Percentiles rank a stretch among this genome's conserved stretches.
Evolutionary conservation across 257 asterid genomes (phyloP).

Genomic region (Gynochthodes officinalis): DNA sequence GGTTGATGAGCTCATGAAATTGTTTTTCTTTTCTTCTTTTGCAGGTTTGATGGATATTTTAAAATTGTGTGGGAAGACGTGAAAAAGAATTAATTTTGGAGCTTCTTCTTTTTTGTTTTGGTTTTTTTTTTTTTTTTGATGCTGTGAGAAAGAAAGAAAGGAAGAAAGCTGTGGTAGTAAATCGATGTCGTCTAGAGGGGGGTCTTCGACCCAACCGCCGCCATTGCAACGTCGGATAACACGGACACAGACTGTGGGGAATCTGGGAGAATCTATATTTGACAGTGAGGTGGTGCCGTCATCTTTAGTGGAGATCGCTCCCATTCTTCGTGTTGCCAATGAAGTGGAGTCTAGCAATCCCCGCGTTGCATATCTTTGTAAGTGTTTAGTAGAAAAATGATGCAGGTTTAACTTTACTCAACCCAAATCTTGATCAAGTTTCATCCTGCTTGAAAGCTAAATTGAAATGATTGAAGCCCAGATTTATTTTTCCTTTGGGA

Average conservation of each 20-base stretch:
- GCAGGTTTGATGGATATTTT: constrained; percentile 3
- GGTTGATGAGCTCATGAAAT: constrained; percentile 3
- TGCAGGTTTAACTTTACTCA: neutral
- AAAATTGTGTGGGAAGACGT: neutral
- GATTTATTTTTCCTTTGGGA: too few relatives aligned
- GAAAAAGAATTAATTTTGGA: constrained; percentile 3
- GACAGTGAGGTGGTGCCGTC: constrained; percentile 99
- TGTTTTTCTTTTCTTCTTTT: neutral
- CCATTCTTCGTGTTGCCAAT: constrained; percentile 99
- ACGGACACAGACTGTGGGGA: constrained; percentile 94
- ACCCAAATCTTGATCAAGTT: neutral
- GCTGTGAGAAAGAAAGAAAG: neutral
- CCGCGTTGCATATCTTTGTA: constrained; percentile 97
- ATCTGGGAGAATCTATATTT: constrained; percentile 81
- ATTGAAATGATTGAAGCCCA: neutral
- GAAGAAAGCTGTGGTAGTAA: constrained; percentile 16
- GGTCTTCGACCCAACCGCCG: constrained; percentile 50
- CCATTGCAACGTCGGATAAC: constrained; percentile 82
- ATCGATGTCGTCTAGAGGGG: constrained; percentile 70
- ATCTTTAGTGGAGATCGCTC: constrained; percentile 92
- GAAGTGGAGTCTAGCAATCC: constrained; percentile 98
- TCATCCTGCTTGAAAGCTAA: neutral
- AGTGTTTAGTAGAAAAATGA: constrained; percentile 26
- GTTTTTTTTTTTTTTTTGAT: too few relatives aligned
- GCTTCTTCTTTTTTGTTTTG: neutral